Percentiles rank a stretch among this genome's conserved stretches.
Evolutionary conservation across 2,329 filamentous ascomycete species (phyloP).

Genomic region (Xylaria sp.): DNA sequence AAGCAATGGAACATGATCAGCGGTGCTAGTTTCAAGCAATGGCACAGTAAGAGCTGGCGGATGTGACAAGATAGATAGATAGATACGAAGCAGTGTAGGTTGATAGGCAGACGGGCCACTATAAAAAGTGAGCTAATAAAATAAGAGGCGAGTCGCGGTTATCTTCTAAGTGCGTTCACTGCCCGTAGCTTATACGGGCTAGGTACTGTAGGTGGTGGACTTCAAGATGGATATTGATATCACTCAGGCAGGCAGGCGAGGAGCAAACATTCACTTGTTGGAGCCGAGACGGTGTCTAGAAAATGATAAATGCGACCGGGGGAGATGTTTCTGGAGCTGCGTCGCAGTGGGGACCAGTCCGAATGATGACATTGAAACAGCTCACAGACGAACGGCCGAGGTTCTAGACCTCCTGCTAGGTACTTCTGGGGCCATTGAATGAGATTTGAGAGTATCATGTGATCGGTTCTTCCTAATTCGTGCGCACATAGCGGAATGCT

Average conservation of each 20-base stretch:
- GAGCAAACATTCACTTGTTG: background rate
- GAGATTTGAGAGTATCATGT: conserved; percentile 8
- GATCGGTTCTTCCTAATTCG: background rate
- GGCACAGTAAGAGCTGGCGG: conserved; percentile 8
- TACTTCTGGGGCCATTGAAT: background rate
- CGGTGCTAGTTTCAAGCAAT: conserved; percentile 16
- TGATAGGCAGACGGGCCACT: too few species aligned
- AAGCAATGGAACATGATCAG: conserved; percentile 20
- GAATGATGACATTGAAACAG: conserved; percentile 13
- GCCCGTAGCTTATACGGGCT: too few species aligned
- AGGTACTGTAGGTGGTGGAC: too few species aligned
- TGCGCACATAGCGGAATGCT: background rate
- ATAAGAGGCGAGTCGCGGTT: too few species aligned
- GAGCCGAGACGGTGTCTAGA: conserved; percentile 8
- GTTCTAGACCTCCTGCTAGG: conserved; percentile 8
- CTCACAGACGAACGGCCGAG: background rate
- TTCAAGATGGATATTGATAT: background rate
- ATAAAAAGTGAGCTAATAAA: too few species aligned
- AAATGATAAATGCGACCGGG: background rate
- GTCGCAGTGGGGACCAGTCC: conserved; percentile 11
- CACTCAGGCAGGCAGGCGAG: background rate
- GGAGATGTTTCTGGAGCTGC: conserved; percentile 1
- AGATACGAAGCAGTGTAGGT: background rate
- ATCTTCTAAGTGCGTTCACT: too few species aligned
- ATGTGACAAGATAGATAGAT: conserved; percentile 1